Evolutionary conservation across 108 stramenopile species (phyloP), one percentile per base, ranked within the genome.

Genomic region (Skeletonema tropicum): DNA sequence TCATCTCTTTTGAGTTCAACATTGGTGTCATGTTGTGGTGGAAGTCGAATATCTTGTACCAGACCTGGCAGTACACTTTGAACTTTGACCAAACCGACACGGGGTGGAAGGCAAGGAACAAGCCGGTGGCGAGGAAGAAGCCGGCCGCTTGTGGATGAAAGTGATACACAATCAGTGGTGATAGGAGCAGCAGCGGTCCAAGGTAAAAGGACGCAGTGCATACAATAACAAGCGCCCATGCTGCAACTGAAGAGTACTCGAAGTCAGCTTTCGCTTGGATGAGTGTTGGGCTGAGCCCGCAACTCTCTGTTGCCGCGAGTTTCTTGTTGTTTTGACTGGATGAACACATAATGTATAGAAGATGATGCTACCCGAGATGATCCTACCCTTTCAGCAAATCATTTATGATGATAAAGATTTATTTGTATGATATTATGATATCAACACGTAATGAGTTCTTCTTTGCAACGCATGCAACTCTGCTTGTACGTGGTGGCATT

Each of bases 31-130:
- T 9, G 41, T 79, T 79, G 31, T 79, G 78, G 45, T 68, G 73
- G 6, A 79, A 74, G 32, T 79, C 31, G 55, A 79, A 79, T 10
- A 73, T 12, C 11, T 59, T 29, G 66, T 79, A 79, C 10, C 39
- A 79, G 35, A 79, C 32, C 46, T 79, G 78, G 46, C 65, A 79
- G 14, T 12, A 48, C 11, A n/a, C 38, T 59, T 66, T 52, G 39
- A 74, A 74, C 19, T 36, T 25, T 2, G 59, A 65, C 73, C 73
- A 79, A 6, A 52, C 66, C 23, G 57, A 45, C 5, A 75, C 57
- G 2, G 74, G 64, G 9, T 62, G 61, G 19, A 71, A 35, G 12
- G 64, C 70, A 31, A 64, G 64, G 39, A 71, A 71, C 60, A 71
- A 38, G 3, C 61, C 57, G 57, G 61, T 62, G 33, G 6, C 4